Conservation (phyloP, 1,284 basidiomycete species). For the Wolfiporia cocos region DNA sequence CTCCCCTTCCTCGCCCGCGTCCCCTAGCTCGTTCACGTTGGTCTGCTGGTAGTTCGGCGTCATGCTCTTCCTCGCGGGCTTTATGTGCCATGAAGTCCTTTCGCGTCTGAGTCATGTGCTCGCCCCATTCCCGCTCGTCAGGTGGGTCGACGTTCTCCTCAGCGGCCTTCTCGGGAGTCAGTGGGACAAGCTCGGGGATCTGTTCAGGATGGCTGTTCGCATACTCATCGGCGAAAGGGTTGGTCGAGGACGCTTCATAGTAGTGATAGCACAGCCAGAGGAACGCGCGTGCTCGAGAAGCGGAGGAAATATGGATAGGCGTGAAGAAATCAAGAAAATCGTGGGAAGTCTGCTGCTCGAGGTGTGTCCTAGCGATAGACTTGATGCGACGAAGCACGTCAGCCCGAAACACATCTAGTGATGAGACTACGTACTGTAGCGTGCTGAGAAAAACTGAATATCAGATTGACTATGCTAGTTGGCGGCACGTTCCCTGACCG, state of each 20-base stretch:
- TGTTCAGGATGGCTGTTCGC: slow-evolving; percentile 43
- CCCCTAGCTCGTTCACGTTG: slow-evolving; percentile 16
- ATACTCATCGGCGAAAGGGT: slow-evolving; percentile 63
- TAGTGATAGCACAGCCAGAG: slow-evolving; percentile 79
- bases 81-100: slow-evolving; percentile 58
- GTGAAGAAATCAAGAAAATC: slow-evolving; percentile 68
- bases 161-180: slow-evolving; percentile 42
- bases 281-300: slow-evolving; percentile 60
- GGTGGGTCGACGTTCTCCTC: slow-evolving; percentile 63
- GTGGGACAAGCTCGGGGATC: slow-evolving; percentile 46
- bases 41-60: slow-evolving; percentile 18
- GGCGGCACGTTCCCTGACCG: slow-evolving; percentile 45
- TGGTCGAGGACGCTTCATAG: slow-evolving; percentile 54
- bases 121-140: slow-evolving; percentile 64
- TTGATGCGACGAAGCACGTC: slow-evolving; percentile 20
- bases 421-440: slow-evolving; percentile 45
- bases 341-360: slow-evolving; percentile 37
- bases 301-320: slow-evolving; percentile 50
- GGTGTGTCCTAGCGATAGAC: slow-evolving; percentile 51
- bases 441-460: slow-evolving; percentile 55
- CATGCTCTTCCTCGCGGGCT: slow-evolving; percentile 27
- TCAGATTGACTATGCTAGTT: slow-evolving; percentile 55
- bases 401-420: not conserved
- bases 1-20: no score
- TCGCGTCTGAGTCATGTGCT: slow-evolving; percentile 58